Conservation (phyloP, 306 rosid species). For the Vachellia collinsii region DNA sequence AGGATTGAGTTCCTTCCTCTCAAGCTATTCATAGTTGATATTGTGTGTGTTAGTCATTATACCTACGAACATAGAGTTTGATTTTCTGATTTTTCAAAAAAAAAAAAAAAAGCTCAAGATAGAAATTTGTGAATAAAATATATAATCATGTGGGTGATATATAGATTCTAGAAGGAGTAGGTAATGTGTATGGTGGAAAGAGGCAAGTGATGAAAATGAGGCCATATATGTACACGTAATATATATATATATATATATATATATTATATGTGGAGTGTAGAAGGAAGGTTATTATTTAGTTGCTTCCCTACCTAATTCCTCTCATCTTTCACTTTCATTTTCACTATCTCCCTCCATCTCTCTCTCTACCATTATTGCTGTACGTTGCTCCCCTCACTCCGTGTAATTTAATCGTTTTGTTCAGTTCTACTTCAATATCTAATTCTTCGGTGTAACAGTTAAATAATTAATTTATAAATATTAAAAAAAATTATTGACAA, state of each 20-base stretch:
- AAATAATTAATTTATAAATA: too few relatives aligned
- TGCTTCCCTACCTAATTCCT: background rate
- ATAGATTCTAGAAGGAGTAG: background rate
- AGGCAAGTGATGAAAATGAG: background rate
- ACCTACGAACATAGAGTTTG: too few relatives aligned
- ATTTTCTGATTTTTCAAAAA: background rate
- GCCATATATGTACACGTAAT: background rate
- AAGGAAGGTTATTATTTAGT: background rate
- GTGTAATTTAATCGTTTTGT: background rate
- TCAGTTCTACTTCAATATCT: too few relatives aligned
- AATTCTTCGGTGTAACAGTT: too few relatives aligned
- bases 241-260: background rate
- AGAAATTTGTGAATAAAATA: too few relatives aligned
- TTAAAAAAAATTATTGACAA: too few relatives aligned
- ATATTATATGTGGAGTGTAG: too few relatives aligned
- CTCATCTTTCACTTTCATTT: background rate
- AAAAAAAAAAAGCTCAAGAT: background rate
- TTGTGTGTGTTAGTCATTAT: too few relatives aligned
- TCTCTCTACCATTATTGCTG: conserved; percentile 28
- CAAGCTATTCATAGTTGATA: too few relatives aligned
- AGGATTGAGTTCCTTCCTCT: too few relatives aligned
- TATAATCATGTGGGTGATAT: too few relatives aligned
- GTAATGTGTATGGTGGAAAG: background rate
- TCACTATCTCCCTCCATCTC: background rate
- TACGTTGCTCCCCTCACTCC: background rate